Evolutionary conservation across 2,329 filamentous ascomycete species (phyloP).

Genomic region (Apiospora rasikravindrae): DNA sequence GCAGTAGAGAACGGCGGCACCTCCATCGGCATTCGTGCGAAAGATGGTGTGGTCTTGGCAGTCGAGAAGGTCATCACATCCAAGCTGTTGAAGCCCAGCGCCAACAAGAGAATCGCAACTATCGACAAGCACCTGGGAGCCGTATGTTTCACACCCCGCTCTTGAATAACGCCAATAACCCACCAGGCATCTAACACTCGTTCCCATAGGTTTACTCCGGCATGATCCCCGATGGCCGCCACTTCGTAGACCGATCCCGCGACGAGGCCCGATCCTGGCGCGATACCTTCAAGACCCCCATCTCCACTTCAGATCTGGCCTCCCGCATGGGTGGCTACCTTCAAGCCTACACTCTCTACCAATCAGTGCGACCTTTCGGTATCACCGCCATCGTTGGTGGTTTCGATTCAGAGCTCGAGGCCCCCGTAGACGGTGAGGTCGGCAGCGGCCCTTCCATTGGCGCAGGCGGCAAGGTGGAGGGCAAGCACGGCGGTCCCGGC

Average conservation of each 20-base stretch:
- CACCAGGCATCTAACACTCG: not conserved
- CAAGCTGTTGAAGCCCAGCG: slow-evolving; percentile 91
- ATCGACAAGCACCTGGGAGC: slow-evolving; percentile 93
- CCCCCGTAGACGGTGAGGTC: slow-evolving; percentile 88
- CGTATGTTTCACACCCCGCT: slow-evolving; percentile 59
- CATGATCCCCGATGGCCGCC: slow-evolving; percentile 90
- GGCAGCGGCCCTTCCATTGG: slow-evolving; percentile 79
- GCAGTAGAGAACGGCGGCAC: slow-evolving; percentile 98
- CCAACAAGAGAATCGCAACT: slow-evolving; percentile 96
- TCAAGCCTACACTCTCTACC: slow-evolving; percentile 97
- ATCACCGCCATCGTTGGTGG: slow-evolving; percentile 94
- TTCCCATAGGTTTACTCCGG: slow-evolving; percentile 82
- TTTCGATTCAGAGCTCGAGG: slow-evolving; percentile 87
- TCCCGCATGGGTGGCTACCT: slow-evolving; percentile 94
- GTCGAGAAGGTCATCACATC: slow-evolving; percentile 96
- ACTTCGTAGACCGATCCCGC: slow-evolving; percentile 92
- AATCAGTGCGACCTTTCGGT: slow-evolving; percentile 93
- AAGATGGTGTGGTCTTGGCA: slow-evolving; percentile 94
- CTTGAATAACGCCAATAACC: not conserved
- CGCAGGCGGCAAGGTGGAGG: slow-evolving; percentile 79
- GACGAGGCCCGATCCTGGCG: slow-evolving; percentile 94
- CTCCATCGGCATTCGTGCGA: slow-evolving; percentile 93
- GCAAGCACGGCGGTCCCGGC: slow-evolving; percentile 84
- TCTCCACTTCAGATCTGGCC: slow-evolving; percentile 85
- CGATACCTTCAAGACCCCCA: slow-evolving; percentile 91